phyloP scores from a whole-genome alignment of 2,329 filamentous ascomycete genomes.

The Ophiocordyceps sinensis region DNA sequence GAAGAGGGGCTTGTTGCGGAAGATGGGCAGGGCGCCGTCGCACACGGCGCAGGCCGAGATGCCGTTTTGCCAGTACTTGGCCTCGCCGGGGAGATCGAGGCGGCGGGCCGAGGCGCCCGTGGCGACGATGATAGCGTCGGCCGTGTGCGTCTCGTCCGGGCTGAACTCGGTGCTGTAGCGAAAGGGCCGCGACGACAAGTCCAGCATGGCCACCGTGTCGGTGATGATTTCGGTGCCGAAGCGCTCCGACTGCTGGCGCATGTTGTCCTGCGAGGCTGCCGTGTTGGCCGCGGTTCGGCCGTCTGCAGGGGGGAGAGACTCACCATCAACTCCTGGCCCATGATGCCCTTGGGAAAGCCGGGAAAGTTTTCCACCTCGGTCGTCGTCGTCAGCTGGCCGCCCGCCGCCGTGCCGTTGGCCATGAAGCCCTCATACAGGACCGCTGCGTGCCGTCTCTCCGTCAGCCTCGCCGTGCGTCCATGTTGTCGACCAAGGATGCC shows the following conservation, averaged over 20 bases:
- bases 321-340: constrained; percentile 77
- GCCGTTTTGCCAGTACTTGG: constrained; percentile 94
- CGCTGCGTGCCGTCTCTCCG: constrained; percentile 25
- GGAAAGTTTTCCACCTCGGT: constrained; percentile 98
- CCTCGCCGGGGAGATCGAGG: constrained; percentile 72
- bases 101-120: constrained; percentile 87
- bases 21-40: constrained; percentile 93
- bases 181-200: constrained; percentile 75
- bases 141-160: constrained; percentile 70
- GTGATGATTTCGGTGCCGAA: constrained; percentile 90
- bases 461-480: too few relatives aligned
- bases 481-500: too few relatives aligned
- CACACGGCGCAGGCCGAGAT: constrained; percentile 95
- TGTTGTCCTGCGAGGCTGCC: constrained; percentile 47
- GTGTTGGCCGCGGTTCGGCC: background rate
- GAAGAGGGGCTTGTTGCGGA: constrained; percentile 86
- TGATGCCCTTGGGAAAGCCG: constrained; percentile 80
- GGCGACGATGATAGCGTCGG: constrained; percentile 84
- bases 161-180: constrained; percentile 86
- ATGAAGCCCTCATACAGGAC: constrained; percentile 97
- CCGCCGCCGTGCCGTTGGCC: constrained; percentile 89
- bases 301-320: constrained; percentile 8
- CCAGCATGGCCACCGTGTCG: constrained; percentile 82
- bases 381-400: constrained; percentile 93
- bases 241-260: constrained; percentile 79